Conservation (phyloP, 2,329 filamentous ascomycete species). For the Aspergillus ustus region DNA sequence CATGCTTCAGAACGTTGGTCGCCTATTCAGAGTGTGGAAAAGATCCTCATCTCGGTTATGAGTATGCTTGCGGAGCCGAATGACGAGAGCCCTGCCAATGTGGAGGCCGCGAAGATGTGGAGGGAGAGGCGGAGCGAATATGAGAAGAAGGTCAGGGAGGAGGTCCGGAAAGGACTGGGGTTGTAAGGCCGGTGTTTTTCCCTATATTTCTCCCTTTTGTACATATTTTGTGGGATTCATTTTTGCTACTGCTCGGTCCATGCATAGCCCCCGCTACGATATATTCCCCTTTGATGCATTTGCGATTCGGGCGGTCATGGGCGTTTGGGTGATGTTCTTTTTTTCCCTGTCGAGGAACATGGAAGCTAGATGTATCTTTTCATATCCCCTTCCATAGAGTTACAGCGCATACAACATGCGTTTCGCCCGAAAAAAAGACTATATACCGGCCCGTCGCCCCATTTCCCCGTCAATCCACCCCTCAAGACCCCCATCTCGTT, state of each 20-base stretch:
- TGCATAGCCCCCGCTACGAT: slow-evolving; percentile 10
- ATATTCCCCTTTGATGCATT: neutral
- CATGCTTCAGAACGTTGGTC: slow-evolving; percentile 95
- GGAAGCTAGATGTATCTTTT: slow-evolving; percentile 18
- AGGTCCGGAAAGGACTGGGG: slow-evolving; percentile 78
- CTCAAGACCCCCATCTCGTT: slow-evolving; percentile 46
- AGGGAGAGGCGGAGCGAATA: slow-evolving; percentile 81
- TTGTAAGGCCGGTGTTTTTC: slow-evolving; percentile 53
- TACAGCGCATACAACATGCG: neutral
- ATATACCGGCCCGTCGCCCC: slow-evolving; percentile 13
- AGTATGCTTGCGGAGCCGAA: slow-evolving; percentile 98
- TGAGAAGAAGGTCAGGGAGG: slow-evolving; percentile 80
- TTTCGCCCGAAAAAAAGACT: neutral
- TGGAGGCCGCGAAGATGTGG: slow-evolving; percentile 97
- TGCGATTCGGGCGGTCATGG: slow-evolving; percentile 13
- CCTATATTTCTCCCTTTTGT: neutral
- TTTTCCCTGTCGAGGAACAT: neutral
- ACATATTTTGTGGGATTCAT: neutral
- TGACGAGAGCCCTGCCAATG: slow-evolving; percentile 94
- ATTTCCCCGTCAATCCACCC: slow-evolving; percentile 49
- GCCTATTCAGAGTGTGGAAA: slow-evolving; percentile 95
- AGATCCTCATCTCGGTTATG: slow-evolving; percentile 96
- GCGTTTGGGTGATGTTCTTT: slow-evolving; percentile 26
- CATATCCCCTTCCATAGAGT: neutral
- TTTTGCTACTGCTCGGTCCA: slow-evolving; percentile 8